A percentile compares a stretch with the other conserved stretches of the same genome.
phyloP scores from a whole-genome alignment of 768 basidiomycete genomes.

The Rhodotorula babjevae region DNA sequence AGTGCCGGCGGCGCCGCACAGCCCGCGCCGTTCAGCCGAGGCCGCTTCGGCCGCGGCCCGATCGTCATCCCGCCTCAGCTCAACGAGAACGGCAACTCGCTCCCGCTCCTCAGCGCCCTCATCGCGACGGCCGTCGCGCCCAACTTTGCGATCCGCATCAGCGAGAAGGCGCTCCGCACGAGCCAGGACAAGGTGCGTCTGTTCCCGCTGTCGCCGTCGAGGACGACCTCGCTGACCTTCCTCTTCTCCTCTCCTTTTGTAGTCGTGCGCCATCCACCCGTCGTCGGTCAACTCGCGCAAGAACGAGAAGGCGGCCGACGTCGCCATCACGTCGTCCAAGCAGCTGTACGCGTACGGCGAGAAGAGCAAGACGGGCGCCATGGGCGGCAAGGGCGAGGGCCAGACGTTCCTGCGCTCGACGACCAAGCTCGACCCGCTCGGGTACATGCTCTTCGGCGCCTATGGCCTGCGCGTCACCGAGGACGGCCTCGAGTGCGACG shows the following conservation, averaged over 20 bases:
- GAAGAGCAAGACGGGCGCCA: constrained; percentile 63
- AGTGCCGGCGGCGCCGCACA: constrained; percentile 60
- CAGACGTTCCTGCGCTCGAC: constrained; percentile 72
- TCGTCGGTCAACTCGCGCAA: constrained; percentile 78
- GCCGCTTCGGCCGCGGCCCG: constrained; percentile 13
- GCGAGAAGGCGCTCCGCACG: constrained; percentile 64
- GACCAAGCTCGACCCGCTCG: constrained; percentile 70
- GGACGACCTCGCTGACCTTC: not conserved
- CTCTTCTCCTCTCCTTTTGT: not conserved
- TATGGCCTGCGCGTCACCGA: constrained; percentile 66
- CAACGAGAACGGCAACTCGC: constrained; percentile 66
- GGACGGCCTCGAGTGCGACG: constrained; percentile 76
- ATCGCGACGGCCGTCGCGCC: constrained; percentile 82
- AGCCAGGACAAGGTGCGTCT: constrained; percentile 72
- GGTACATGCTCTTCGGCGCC: constrained; percentile 86
- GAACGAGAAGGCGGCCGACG: constrained; percentile 48
- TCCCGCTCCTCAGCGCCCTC: constrained; percentile 72
- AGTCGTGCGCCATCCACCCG: constrained; percentile 76
- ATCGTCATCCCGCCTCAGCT: constrained; percentile 60
- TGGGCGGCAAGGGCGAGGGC: constrained; percentile 34
- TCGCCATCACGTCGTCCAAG: constrained; percentile 54
- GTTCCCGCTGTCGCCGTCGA: not conserved
- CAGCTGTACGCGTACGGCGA: constrained; percentile 77
- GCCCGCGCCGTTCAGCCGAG: constrained; percentile 14
- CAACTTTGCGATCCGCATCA: constrained; percentile 76